Evolutionary conservation across 345 rosid species (phyloP).

Genomic region (Aurinia saxatilis): DNA sequence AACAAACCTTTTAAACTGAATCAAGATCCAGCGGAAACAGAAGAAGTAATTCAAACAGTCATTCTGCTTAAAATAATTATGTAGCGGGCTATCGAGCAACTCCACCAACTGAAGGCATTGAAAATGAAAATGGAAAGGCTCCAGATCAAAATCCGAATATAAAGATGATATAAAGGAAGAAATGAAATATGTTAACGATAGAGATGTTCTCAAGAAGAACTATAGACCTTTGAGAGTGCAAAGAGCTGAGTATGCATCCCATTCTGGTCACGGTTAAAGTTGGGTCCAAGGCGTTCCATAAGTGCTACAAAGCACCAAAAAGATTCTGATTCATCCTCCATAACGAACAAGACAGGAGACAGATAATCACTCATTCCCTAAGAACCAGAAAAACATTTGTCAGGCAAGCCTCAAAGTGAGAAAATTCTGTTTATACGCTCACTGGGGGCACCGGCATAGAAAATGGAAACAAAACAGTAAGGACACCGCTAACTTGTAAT

Average conservation of each 20-base stretch:
- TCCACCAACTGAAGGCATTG: slow-evolving; percentile 67
- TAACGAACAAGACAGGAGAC: slow-evolving; percentile 84
- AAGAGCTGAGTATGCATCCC: slow-evolving; percentile 99
- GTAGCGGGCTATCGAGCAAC: slow-evolving; percentile 80
- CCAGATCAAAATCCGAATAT: slow-evolving; percentile 17
- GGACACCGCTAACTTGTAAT: slow-evolving; percentile 7
- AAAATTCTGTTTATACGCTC: not conserved
- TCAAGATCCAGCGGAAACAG: slow-evolving; percentile 97
- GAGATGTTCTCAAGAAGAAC: not conserved
- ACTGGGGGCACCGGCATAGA: not conserved
- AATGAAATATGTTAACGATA: not conserved
- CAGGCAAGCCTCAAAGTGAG: not conserved
- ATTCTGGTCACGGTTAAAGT: slow-evolving; percentile 92
- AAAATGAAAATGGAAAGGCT: not conserved
- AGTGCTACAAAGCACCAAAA: slow-evolving; percentile 96
- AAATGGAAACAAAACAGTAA: not conserved
- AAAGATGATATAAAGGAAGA: not conserved
- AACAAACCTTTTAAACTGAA: slow-evolving; percentile 85
- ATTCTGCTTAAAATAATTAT: slow-evolving; percentile 80
- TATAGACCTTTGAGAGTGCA: slow-evolving; percentile 82
- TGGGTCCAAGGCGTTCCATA: slow-evolving; percentile 99
- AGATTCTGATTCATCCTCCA: slow-evolving; percentile 83
- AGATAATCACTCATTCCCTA: slow-evolving; percentile 98
- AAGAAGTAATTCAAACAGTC: slow-evolving; percentile 99
- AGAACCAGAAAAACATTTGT: slow-evolving; percentile 7